Conservation (phyloP, 2,329 filamentous ascomycete genomes). For the Exophiala sp. region DNA sequence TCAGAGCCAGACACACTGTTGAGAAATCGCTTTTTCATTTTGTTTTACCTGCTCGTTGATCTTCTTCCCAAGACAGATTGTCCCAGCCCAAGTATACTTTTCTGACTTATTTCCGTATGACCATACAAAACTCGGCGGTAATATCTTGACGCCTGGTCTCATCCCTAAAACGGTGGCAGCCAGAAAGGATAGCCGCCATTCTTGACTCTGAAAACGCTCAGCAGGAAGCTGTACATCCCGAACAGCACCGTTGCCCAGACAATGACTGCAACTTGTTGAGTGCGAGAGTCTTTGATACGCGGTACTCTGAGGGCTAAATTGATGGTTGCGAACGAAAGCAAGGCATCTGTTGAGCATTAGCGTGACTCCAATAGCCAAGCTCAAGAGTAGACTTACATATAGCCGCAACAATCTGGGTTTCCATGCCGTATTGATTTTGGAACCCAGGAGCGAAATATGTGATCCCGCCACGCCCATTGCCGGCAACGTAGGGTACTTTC, state of each 20-base stretch:
- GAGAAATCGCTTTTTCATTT: too few relatives aligned
- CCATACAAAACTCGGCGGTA: not conserved
- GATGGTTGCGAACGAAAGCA: conserved; percentile 85
- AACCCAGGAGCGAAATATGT: conserved; percentile 89
- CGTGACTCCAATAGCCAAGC: conserved; percentile 7
- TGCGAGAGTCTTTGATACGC: conserved; percentile 68
- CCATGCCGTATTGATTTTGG: conserved; percentile 86
- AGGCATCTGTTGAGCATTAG: conserved; percentile 51
- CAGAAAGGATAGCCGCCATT: conserved; percentile 93
- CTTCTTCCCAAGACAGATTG: too few relatives aligned
- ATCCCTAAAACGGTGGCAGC: conserved; percentile 80
- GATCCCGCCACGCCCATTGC: conserved; percentile 77
- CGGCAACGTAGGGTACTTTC: conserved; percentile 85
- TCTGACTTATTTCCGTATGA: too few relatives aligned
- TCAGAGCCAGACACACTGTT: too few relatives aligned
- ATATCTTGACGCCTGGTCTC: too few relatives aligned
- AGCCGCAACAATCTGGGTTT: conserved; percentile 90
- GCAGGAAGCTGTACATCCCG: conserved; percentile 83
- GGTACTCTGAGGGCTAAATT: conserved; percentile 88
- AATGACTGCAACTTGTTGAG: conserved; percentile 75
- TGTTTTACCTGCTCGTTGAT: too few relatives aligned
- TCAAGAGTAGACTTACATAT: conserved; percentile 64
- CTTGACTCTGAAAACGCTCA: conserved; percentile 91
- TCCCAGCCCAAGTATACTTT: too few relatives aligned
- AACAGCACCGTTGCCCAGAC: conserved; percentile 73